These are phyloP conservation scores for Calonectria hongkongensis DNA, from an alignment of 2,329 filamentous ascomycete genomes.

Conservation along the genomic window DNA sequence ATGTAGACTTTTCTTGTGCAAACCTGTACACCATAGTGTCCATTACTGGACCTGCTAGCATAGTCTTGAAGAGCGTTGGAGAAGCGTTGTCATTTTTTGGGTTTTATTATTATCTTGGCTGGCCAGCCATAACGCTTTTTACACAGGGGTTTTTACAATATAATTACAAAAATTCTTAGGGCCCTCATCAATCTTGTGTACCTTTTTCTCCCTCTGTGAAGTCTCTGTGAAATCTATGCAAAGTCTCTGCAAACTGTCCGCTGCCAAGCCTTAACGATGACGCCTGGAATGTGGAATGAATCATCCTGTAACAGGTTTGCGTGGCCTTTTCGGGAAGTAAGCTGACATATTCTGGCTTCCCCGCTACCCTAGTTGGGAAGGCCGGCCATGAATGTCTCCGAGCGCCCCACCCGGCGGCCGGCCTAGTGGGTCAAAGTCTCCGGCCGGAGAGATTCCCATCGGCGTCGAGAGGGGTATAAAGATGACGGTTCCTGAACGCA, in stretches of 20 bases:
- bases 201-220: not conserved
- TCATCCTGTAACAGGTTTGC: not conserved
- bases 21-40: slow-evolving; percentile 36
- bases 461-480: slow-evolving; percentile 43
- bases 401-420: slow-evolving; percentile 28
- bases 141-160: slow-evolving; percentile 12
- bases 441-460: slow-evolving; percentile 49
- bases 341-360: not conserved
- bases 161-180: not conserved
- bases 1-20: slow-evolving; percentile 19
- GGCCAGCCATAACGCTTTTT: slow-evolving; percentile 33
- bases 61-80: slow-evolving; percentile 42
- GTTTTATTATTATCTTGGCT: slow-evolving; percentile 21
- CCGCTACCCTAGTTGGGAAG: not conserved
- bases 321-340: not conserved
- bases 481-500: not conserved
- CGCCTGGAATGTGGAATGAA: not conserved
- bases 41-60: slow-evolving; percentile 47
- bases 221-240: not conserved
- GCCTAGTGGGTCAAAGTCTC: slow-evolving; percentile 47
- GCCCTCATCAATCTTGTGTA: not conserved
- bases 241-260: not conserved
- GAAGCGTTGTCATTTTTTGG: slow-evolving; percentile 43
- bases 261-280: not conserved
- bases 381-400: slow-evolving; percentile 41